Evolutionary conservation across 2,329 filamentous ascomycete species (phyloP), one percentile per base, ranked within the genome.

Genomic region (Eutypella sp.): DNA sequence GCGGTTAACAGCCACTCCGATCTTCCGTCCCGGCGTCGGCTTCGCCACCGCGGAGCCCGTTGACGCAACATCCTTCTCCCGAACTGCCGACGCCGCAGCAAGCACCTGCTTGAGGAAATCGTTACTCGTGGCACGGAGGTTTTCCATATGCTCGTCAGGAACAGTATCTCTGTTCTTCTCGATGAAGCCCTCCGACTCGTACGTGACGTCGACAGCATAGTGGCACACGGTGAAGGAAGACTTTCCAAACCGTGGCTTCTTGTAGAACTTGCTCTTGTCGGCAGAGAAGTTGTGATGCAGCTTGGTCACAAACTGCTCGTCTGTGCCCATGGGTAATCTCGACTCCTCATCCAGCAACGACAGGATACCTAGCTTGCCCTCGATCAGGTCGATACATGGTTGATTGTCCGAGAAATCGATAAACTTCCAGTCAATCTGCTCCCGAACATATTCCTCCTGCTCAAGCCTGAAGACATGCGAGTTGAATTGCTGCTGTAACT

Each of bases 381-480:
- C 93, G 56, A 99, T 99, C 44, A 99, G 73, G 66, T 99, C 93
- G 59, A 99, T 99, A 72, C 93, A 99, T 16, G 93, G 93, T 71
- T 99, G 93, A 60, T 99, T 99, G 69, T 99, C 93, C 5, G 92
- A 95, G 68, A 99, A 99, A 65, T 99, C 93, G 64, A 99, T 99
- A 64, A 99, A 99, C 9, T 88, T 96, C 93, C 93, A 99, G 70
- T 97, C 91, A 55, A 99, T 99, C 71, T 97, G 78, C 70, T 99
- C 93, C 45, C 85, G 83, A 34, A 96, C 79, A 64, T 99, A 99
- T 68, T 99, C 93, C 65, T 99, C 93, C 66, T 99, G 93, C 67
- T 99, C 93, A 19, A 99, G 80, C 69, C 97, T 96, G 80, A 99
- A 99, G 29, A 99, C 93, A 62, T 99, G 93, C 65, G 95, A 89